A percentile compares a stretch with the other conserved stretches of the same genome.
These are phyloP conservation scores for Collybia sp. DNA, from an alignment of 768 basidiomycete genomes.

Conservation along the genomic window DNA sequence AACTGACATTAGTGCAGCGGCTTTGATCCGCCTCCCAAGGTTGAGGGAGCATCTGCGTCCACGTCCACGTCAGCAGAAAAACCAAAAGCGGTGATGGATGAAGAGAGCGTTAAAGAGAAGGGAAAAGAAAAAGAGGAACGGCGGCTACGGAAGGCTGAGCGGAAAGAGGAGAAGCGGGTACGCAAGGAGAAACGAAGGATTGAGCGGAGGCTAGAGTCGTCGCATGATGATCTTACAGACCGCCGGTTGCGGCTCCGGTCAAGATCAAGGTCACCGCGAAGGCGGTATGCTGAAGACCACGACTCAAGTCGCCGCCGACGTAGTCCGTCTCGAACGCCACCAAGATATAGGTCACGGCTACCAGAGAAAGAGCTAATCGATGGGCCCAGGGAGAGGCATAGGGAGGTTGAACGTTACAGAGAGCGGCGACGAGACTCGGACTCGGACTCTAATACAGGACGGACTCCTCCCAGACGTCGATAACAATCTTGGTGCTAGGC, in stretches of 20 bases:
- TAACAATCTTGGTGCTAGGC: no score
- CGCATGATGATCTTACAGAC: constrained; percentile 13
- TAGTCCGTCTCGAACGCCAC: constrained; percentile 23
- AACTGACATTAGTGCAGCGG: constrained; percentile 41
- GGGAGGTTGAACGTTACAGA: no score
- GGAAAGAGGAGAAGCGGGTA: constrained; percentile 56
- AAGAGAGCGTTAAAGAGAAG: constrained; percentile 13
- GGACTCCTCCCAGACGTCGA: no score
- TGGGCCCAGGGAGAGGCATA: no score
- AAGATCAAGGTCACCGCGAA: constrained; percentile 24
- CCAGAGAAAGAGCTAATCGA: no score
- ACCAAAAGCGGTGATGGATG: constrained; percentile 15
- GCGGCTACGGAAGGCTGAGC: constrained; percentile 43
- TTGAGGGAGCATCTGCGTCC: constrained; percentile 10
- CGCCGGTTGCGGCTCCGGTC: constrained; percentile 24
- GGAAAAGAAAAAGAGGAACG: constrained; percentile 42
- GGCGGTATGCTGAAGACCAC: constrained; percentile 9
- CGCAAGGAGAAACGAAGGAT: constrained; percentile 46
- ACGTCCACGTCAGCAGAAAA: constrained; percentile 6
- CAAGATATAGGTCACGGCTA: not conserved
- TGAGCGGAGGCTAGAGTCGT: constrained; percentile 25
- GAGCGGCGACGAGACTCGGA: no score
- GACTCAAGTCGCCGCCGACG: constrained; percentile 19
- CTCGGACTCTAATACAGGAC: no score
- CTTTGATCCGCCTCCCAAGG: constrained; percentile 56